Conservation (phyloP, 2,329 filamentous ascomycete genomes). For the Lasiodiplodia sp. region DNA sequence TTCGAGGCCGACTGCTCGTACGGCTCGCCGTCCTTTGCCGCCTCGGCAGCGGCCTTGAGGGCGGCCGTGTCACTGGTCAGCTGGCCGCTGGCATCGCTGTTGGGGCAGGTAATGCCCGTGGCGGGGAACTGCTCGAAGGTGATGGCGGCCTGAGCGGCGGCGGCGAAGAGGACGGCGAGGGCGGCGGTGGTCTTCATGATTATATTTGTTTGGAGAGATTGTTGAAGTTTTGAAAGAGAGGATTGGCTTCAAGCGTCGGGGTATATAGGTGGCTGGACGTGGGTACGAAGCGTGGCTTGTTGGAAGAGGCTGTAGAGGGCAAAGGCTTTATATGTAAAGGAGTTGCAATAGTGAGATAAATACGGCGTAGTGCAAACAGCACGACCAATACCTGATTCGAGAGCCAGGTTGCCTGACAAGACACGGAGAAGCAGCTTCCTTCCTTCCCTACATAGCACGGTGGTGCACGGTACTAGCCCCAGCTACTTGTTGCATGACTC, state of each 20-base stretch:
- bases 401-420: not conserved
- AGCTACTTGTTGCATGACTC: not conserved
- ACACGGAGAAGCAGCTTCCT: not conserved
- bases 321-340: not conserved
- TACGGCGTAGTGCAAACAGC: not conserved
- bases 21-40: not conserved
- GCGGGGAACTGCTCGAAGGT: conserved; percentile 3
- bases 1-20: not conserved
- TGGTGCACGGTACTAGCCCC: not conserved
- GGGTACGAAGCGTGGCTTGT: not conserved
- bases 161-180: not conserved
- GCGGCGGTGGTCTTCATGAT: not conserved
- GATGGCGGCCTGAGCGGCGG: conserved; percentile 2
- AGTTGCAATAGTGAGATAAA: not conserved
- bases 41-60: not conserved
- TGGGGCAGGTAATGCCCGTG: conserved; percentile 11
- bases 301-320: not conserved
- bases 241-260: not conserved
- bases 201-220: not conserved
- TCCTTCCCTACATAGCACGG: not conserved
- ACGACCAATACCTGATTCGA: conserved; percentile 1
- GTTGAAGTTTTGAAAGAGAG: not conserved
- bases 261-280: not conserved
- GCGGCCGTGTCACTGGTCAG: conserved; percentile 2
- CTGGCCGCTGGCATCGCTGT: not conserved